A percentile compares a stretch with the other conserved stretches of the same genome.
Conservation (phyloP, 441 rosid species). For the Jatropha multifida region DNA sequence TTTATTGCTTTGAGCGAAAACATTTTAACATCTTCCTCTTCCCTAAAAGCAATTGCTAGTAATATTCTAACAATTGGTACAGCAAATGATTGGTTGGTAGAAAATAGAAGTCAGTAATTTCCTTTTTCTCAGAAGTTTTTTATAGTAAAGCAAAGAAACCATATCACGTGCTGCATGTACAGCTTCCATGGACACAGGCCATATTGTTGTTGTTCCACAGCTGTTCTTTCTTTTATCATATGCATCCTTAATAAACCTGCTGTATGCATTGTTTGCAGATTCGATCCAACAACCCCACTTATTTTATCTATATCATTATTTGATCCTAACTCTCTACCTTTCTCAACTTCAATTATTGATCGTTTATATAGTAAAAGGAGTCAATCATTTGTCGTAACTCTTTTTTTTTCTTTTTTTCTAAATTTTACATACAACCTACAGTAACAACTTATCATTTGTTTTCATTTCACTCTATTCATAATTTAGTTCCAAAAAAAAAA, state of each 20-base stretch:
- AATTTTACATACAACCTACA: too few species aligned
- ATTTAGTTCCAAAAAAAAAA: too few species aligned
- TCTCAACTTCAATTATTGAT: neutral
- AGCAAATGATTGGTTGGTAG: too few species aligned
- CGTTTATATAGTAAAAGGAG: too few species aligned
- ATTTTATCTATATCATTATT: neutral
- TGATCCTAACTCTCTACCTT: neutral
- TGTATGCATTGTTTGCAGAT: constrained; percentile 1
- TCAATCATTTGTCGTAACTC: neutral
- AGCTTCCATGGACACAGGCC: constrained; percentile 9
- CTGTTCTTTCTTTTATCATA: neutral
- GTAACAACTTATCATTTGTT: too few species aligned
- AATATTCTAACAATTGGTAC: neutral
- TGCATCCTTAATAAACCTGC: neutral
- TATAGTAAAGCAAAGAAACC: neutral
- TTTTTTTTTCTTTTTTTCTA: too few species aligned
- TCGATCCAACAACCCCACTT: constrained; percentile 12
- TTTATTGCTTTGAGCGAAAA: neutral
- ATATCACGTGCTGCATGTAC: constrained; percentile 21
- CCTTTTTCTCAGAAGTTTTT: too few species aligned
- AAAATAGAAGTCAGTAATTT: too few species aligned
- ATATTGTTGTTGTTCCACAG: constrained; percentile 1
- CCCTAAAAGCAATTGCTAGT: too few species aligned
- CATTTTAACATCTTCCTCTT: too few species aligned
- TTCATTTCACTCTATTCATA: too few species aligned